Base-by-base conservation (phyloP, 495 filamentous ascomycete genomes). In the Aspergillus mulundensis region DNA sequence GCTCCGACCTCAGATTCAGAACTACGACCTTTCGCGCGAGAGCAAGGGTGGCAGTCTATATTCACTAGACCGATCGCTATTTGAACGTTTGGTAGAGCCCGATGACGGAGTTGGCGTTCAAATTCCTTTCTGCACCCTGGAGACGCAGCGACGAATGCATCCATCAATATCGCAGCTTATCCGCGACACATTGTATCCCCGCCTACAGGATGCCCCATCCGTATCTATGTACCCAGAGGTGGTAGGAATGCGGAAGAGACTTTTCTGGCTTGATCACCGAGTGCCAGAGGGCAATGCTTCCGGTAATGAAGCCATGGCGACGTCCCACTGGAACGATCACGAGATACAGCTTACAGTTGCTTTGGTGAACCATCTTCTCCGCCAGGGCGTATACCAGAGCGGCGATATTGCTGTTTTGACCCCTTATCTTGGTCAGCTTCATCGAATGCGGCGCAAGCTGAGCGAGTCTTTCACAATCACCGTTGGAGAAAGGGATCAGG, bases 391-490 rank as follows among this genome's bases (percentile, higher is more conserved):
- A 1, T 93, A 93, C 59, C n/a, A 62, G 34, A 69, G 62, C 1
- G 74, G 77, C 0, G 87, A 95, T 47, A 92, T 95, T 64, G 88
- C 89, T 2, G 83, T 95, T 8, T 59, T 95, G 1, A 91, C 89
- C 1, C 90, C 87, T 0, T 91, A 91, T 60, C 66, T 85, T 7
- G 86, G 87, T 10, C 90, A 95, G 61, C 70, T 95, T 7, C 77
- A 81, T 28, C 81, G 78, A 36, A 73, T 94, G 24, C 73, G 78
- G 7, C 68, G 71, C 18, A 71, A 65, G 30, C 67, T 93, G 38
- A 58, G 65, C 4, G 61, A 59, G 3, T 67, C 75, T 14, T 85
- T 84, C 50, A 82, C 84, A 39, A 82, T 94, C 15, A 72, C 81
- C 5, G 46, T 93, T 18, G 81, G 81, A 14, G 89, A 93, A 18